Conservation (phyloP, 2,329 filamentous ascomycete species). For the Venturia oleaginea region DNA sequence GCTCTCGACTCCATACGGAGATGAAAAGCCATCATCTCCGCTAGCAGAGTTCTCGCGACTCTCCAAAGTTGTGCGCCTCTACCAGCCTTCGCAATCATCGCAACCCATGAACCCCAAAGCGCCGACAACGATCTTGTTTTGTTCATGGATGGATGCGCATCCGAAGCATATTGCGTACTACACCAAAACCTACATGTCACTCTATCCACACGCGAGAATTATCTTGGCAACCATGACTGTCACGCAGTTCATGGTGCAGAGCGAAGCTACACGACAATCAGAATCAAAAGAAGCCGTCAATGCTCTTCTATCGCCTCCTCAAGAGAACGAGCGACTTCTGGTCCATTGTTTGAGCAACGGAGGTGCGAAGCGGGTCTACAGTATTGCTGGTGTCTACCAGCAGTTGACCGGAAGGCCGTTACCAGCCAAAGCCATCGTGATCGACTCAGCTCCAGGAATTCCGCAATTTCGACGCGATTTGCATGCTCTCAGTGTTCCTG, state of each 20-base stretch:
- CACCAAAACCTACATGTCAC: slow-evolving; percentile 20
- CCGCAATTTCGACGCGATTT: slow-evolving; percentile 13
- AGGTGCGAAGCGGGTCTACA: slow-evolving; percentile 21
- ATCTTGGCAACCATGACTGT: slow-evolving; percentile 22
- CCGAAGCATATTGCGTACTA: slow-evolving; percentile 26
- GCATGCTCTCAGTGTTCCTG: slow-evolving; percentile 17
- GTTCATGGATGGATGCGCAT: slow-evolving; percentile 23
- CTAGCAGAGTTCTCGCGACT: neutral
- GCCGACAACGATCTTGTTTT: neutral
- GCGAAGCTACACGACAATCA: slow-evolving; percentile 4
- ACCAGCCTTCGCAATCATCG: neutral
- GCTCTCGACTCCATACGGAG: neutral
- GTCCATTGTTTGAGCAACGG: slow-evolving; percentile 28
- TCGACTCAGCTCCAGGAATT: slow-evolving; percentile 23
- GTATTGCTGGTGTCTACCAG: slow-evolving; percentile 18
- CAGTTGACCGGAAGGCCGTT: neutral
- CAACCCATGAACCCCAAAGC: neutral
- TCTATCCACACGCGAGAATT: slow-evolving; percentile 21
- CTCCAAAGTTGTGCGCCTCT: slow-evolving; percentile 2
- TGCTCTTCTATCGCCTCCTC: neutral
- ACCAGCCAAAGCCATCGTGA: slow-evolving; percentile 18
- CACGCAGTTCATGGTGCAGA: slow-evolving; percentile 17
- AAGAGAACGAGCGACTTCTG: slow-evolving; percentile 16
- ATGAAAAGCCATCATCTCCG: neutral
- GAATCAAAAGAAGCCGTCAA: slow-evolving; percentile 3